Evolutionary conservation across 2,329 filamentous ascomycete species (phyloP).

Genomic region (Aureobasidium melanogenum): DNA sequence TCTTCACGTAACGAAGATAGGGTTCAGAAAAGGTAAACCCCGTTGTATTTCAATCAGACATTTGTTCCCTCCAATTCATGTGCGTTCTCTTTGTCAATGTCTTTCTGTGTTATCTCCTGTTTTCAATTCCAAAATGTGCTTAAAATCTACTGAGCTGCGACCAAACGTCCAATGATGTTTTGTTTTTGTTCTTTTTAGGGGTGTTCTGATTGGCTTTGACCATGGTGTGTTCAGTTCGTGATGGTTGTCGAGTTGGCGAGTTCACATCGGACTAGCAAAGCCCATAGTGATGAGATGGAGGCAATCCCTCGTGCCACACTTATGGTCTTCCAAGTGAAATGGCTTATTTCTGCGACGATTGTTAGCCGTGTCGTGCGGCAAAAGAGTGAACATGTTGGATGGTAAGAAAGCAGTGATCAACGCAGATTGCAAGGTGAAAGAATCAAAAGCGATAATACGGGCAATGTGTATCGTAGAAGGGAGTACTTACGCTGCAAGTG

Average conservation of each 20-base stretch:
- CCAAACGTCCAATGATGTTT: background rate
- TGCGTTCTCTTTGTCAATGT: background rate
- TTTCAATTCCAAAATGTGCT: background rate
- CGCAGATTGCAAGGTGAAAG: background rate
- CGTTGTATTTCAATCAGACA: too few relatives aligned
- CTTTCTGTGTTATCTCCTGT: background rate
- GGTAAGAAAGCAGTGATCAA: background rate
- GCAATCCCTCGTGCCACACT: background rate
- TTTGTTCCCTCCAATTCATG: background rate
- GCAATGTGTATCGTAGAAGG: background rate
- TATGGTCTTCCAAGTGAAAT: background rate
- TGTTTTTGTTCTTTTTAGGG: background rate
- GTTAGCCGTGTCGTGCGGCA: background rate
- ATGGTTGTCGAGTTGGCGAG: background rate
- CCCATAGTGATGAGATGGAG: background rate
- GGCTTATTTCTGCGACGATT: background rate
- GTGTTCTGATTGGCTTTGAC: background rate
- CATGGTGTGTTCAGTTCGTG: background rate
- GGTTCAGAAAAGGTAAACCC: too few relatives aligned
- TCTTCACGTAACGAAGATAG: too few relatives aligned
- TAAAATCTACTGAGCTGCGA: too few relatives aligned
- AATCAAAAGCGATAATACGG: too few relatives aligned
- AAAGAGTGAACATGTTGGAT: too few relatives aligned
- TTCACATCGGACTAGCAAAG: background rate
- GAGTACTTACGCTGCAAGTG: slow-evolving; percentile 10